Evolutionary conservation across 2,329 filamentous ascomycete species (phyloP), one percentile per base, ranked within the genome.

Genomic region (Ascosphaera aggregata): DNA sequence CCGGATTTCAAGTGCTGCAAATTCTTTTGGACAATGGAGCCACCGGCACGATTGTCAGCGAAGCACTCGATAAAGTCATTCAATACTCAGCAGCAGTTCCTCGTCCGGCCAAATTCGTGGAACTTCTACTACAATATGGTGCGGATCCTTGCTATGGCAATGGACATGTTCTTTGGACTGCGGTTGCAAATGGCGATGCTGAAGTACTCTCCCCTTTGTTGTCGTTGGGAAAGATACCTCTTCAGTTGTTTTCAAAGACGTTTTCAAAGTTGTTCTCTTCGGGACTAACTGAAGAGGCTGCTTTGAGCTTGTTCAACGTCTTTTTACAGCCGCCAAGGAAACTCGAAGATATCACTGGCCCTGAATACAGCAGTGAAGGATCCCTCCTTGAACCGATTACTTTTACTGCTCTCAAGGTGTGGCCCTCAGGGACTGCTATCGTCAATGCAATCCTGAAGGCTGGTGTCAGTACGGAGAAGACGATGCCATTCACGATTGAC

Each of bases 381-480:
- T 54, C 61, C 1, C 58, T 54, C 2, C 59, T 52, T 2, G 55
- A 61, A 32, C 67, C 65, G 1, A 56, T 71, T 15, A 47, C 73
- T 3, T 60, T 71, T 42, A 60, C 61, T 22, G 69, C 69, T 2
- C 49, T 75, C 13, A 55, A 58, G 1, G 62, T 63, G 34, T 73
- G 69, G 45, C 71, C 71, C 0, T 59, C 67, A 5, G 73, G 66
- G 1, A 54, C 56, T 1, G 61, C 53, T 24, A 59, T 75, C n/a
- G 46, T 73, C 2, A 52, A 65, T 42, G 60, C 62, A 0, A 54
- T 73, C 2, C 50, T 76, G 2, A 61, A 73, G 41, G 63, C 65
- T 4, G 71, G 71, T 0, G 71, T 66, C 42, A 73, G 73, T 46
- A 59, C 73, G 41, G 69, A 75, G 41, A 67, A 73, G 45, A 57